Evolutionary conservation across 2,329 filamentous ascomycete species (phyloP), one percentile per base, ranked within the genome.

Genomic region (Thyridium curvatum): DNA sequence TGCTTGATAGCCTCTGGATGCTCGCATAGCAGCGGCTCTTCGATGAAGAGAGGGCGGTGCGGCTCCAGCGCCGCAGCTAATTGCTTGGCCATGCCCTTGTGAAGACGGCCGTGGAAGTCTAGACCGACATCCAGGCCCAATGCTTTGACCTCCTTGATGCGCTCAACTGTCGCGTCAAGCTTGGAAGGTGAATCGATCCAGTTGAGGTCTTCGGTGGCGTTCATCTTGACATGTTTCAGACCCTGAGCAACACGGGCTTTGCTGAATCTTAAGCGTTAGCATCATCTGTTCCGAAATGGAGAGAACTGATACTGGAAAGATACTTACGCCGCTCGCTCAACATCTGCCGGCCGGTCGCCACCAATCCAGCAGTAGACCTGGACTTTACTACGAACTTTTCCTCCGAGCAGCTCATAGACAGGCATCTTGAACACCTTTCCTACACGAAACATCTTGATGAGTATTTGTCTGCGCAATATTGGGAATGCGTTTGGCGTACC

Each of bases 301-400:
- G 28, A 30, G n/a, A 30, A 30, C 9, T 9, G 28, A n/a, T 9
- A 30, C 9, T 30, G 21, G 18, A 10, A 26, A 26, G 18, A 12
- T n/a, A 45, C 64, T 50, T 50, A 72, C 61, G 74, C 79, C 50
- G 76, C 72, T 4, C 48, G 50, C 47, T 74, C 72, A n/a, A 85
- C 72, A 51, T 83, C 80, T 15, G 58, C 58, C 2, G 81, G 80
- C 28, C 79, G 62, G 53, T 84, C 79, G 8, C 80, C 81, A 8
- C 80, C 80, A 40, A 84, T 84, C 80, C 81, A 84, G 14, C 75
- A 77, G 54, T 84, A 84, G 0, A 84, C 80, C 41, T 73, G 74
- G 29, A 82, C 59, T 53, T 79, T 79, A 45, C 76, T 65, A 37
- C 80, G 68, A 3, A 85, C 68, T 46, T 81, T 82, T 10, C 82